Evolutionary conservation across 2,329 filamentous ascomycete species (phyloP).

Genomic region (Aspergillus pseudotamarii): DNA sequence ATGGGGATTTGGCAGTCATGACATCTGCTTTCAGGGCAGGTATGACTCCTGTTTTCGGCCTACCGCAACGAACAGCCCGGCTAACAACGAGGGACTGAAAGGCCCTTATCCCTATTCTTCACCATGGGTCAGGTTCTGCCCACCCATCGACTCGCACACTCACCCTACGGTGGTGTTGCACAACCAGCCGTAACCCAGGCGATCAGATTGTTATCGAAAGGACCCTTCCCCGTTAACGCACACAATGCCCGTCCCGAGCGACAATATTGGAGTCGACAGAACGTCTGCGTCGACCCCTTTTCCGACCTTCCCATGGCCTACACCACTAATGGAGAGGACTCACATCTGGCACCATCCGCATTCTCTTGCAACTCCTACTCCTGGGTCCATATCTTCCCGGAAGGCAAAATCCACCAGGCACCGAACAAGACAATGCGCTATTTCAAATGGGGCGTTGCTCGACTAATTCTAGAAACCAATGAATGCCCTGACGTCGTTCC

Average conservation of each 20-base stretch:
- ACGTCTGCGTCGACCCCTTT: constrained; percentile 51
- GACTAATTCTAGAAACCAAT: constrained; percentile 86
- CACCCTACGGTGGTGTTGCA: constrained; percentile 78
- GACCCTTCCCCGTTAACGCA: constrained; percentile 57
- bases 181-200: constrained; percentile 87
- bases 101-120: constrained; percentile 77
- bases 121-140: constrained; percentile 86
- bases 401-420: constrained; percentile 91
- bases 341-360: constrained; percentile 70
- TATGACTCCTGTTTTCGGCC: constrained; percentile 40
- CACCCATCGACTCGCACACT: constrained; percentile 80
- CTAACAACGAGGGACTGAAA: constrained; percentile 35
- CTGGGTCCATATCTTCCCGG: constrained; percentile 96
- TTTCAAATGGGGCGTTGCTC: constrained; percentile 96
- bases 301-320: constrained; percentile 47
- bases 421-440: constrained; percentile 80
- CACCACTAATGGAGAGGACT: constrained; percentile 43
- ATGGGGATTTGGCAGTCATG: constrained; percentile 89
- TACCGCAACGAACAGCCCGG: background rate
- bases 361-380: constrained; percentile 70
- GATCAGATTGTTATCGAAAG: constrained; percentile 76
- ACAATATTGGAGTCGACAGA: constrained; percentile 42
- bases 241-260: constrained; percentile 40
- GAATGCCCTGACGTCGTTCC: constrained; percentile 87
- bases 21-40: constrained; percentile 92